A percentile compares a stretch with the other conserved stretches of the same genome.
Conservation (phyloP, 306 rosid species). For the Boehmeria nivea region DNA sequence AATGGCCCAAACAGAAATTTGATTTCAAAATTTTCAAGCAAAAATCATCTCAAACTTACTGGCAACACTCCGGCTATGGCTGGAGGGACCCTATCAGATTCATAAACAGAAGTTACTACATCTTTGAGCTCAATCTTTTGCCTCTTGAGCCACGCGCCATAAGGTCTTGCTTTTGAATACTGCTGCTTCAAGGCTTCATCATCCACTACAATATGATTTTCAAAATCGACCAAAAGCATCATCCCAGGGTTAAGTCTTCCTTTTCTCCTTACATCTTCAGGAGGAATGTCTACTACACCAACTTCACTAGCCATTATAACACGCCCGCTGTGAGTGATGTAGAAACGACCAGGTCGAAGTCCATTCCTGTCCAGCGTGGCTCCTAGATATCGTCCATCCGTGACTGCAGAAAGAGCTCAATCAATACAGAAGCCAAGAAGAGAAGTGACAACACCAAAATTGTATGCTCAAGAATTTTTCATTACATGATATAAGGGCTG, state of each 20-base stretch:
- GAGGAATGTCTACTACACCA: conserved; percentile 94
- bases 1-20: background rate
- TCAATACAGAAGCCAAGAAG: background rate
- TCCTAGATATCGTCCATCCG: conserved; percentile 98
- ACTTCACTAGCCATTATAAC: conserved; percentile 99
- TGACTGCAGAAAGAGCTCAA: conserved; percentile 45
- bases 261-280: conserved; percentile 79
- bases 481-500: conserved; percentile 96
- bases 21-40: background rate
- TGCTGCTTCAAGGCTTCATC: conserved; percentile 92
- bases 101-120: conserved; percentile 62
- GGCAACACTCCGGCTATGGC: conserved; percentile 63
- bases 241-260: conserved; percentile 98
- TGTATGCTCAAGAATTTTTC: background rate
- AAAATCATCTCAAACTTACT: conserved; percentile 42
- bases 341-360: conserved; percentile 94
- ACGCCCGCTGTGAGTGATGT: conserved; percentile 89
- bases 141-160: conserved; percentile 76
- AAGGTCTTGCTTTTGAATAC: conserved; percentile 85
- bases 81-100: conserved; percentile 61
- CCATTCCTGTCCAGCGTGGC: conserved; percentile 99
- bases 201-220: conserved; percentile 82
- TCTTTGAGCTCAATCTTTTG: conserved; percentile 89
- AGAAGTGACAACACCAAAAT: background rate
- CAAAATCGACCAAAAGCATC: conserved; percentile 99